Evolutionary conservation across 2,329 filamentous ascomycete species (phyloP).

Genomic region (Aspergillus proliferans): DNA sequence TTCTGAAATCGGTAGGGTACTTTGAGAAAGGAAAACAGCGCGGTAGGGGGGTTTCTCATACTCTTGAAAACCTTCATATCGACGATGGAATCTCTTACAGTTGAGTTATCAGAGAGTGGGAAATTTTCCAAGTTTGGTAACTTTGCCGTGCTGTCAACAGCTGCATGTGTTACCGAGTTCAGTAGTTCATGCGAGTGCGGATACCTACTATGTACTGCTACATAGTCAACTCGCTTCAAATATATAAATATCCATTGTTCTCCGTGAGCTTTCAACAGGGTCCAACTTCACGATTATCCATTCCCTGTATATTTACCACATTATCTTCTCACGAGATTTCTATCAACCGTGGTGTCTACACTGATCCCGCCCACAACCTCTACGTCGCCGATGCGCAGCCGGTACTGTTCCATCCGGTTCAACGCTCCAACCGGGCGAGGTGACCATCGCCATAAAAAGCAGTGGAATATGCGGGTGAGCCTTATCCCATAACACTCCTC

Average conservation of each 20-base stretch:
- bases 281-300: too few species aligned
- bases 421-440: conserved; percentile 70
- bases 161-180: too few species aligned
- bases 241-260: too few species aligned
- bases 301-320: too few species aligned
- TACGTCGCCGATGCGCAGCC: conserved; percentile 76
- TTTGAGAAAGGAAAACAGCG: conserved; percentile 29
- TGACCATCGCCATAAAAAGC: conserved; percentile 82
- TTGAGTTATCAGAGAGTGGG: neutral
- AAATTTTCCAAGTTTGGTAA: too few species aligned
- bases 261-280: too few species aligned
- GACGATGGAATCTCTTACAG: conserved; percentile 8
- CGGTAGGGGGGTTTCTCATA: conserved; percentile 23
- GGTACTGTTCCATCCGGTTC: conserved; percentile 66
- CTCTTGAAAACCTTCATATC: conserved; percentile 25
- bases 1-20: conserved; percentile 27
- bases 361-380: conserved; percentile 83
- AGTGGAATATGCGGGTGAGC: conserved; percentile 89
- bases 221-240: too few species aligned
- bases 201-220: too few species aligned
- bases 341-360: conserved; percentile 86
- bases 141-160: too few species aligned
- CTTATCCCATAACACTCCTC: neutral
- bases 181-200: too few species aligned
- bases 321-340: too few species aligned